These are phyloP conservation scores for Citropsis articulata DNA, from an alignment of 345 rosid species.

Conservation along the genomic window DNA sequence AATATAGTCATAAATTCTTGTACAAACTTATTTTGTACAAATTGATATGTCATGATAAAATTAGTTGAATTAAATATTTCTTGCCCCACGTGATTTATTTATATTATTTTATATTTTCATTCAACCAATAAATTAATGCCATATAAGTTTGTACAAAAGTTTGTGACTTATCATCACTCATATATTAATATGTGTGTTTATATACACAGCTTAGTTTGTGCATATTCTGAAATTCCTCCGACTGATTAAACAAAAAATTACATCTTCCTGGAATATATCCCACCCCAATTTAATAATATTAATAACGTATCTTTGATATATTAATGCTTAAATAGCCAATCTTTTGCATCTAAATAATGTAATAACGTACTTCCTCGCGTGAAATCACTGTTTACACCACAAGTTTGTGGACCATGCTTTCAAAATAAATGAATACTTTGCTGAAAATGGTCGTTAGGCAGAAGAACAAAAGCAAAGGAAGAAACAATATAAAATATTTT, in stretches of 20 bases:
- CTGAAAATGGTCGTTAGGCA: background rate
- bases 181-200: no score
- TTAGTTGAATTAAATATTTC: no score
- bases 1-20: no score
- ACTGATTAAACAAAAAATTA: background rate
- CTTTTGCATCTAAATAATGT: background rate
- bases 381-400: conserved; percentile 25
- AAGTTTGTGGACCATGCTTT: conserved; percentile 33
- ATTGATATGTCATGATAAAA: no score
- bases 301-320: conserved; percentile 10
- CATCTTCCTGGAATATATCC: conserved; percentile 24
- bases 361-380: conserved; percentile 2
- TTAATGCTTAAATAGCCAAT: conserved; percentile 8
- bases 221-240: background rate
- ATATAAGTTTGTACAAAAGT: no score
- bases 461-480: background rate
- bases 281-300: conserved; percentile 15
- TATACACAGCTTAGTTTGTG: background rate
- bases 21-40: no score
- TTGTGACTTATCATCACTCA: no score
- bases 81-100: no score
- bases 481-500: background rate
- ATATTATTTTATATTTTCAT: no score
- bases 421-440: conserved; percentile 5
- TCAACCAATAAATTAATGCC: no score